Conservation (phyloP, 1,284 basidiomycete species). For the Ceratorhiza oryzae-sativae region DNA sequence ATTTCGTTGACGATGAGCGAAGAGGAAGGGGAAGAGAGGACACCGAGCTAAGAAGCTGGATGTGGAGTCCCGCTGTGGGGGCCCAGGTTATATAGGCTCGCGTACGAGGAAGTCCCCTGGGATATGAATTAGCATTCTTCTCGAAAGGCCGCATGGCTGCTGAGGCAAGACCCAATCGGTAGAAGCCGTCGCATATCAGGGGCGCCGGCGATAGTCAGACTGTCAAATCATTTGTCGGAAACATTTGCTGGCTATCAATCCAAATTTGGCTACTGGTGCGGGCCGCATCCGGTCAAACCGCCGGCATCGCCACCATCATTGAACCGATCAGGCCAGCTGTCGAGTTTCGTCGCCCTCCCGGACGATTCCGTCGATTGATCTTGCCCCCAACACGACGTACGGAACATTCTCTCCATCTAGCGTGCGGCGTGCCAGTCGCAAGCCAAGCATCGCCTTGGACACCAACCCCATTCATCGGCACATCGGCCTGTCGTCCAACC, state of each 20-base stretch:
- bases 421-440: too few species aligned
- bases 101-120: not conserved
- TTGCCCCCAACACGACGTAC: too few species aligned
- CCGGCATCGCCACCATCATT: conserved; percentile 17
- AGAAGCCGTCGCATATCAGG: not conserved
- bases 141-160: not conserved
- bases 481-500: too few species aligned
- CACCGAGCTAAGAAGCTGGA: conserved; percentile 16
- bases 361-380: too few species aligned
- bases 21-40: not conserved
- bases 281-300: not conserved
- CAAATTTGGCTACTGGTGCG: not conserved
- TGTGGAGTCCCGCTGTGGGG: conserved; percentile 22
- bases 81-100: conserved; percentile 1
- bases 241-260: not conserved
- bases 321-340: not conserved
- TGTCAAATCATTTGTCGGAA: not conserved
- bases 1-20: conserved; percentile 6
- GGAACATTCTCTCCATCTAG: too few species aligned
- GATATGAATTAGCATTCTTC: not conserved
- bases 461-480: too few species aligned
- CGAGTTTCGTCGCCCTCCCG: too few species aligned
- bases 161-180: not conserved
- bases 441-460: too few species aligned
- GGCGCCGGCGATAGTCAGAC: not conserved